These are phyloP conservation scores for Cercospora berteroae DNA, from an alignment of 2,329 filamentous ascomycete genomes.

Conservation along the genomic window DNA sequence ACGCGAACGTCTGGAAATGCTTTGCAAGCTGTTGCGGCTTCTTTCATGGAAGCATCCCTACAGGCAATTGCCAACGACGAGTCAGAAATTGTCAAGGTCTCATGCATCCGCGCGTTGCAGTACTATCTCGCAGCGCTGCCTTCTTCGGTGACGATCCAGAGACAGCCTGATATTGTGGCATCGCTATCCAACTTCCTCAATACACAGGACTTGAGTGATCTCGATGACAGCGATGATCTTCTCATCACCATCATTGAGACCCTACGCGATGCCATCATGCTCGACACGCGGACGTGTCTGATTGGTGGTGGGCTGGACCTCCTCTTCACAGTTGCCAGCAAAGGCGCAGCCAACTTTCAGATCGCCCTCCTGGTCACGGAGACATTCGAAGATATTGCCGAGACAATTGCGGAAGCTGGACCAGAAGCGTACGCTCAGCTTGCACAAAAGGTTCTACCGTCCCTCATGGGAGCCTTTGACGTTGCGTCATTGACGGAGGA, in stretches of 20 bases:
- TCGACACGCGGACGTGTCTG: conserved; percentile 73
- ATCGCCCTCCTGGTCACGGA: conserved; percentile 84
- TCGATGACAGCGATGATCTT: conserved; percentile 86
- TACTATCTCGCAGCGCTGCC: conserved; percentile 59
- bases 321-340: conserved; percentile 84
- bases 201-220: conserved; percentile 74
- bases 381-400: conserved; percentile 84
- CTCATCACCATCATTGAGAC: conserved; percentile 87
- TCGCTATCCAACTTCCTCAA: conserved; percentile 71
- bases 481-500: conserved; percentile 82
- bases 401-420: conserved; percentile 62
- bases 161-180: conserved; percentile 61
- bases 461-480: conserved; percentile 84
- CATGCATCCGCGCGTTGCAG: conserved; percentile 84
- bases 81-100: conserved; percentile 86
- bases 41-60: conserved; percentile 70
- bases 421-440: conserved; percentile 71
- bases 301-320: conserved; percentile 73
- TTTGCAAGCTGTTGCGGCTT: conserved; percentile 55
- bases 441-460: conserved; percentile 82
- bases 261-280: conserved; percentile 74
- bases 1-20: conserved; percentile 64
- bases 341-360: conserved; percentile 87
- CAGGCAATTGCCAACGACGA: conserved; percentile 71
- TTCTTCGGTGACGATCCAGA: conserved; percentile 50